These are phyloP conservation scores for Caloboletus firmus DNA, from an alignment of 1,284 basidiomycete species.

Conservation along the genomic window DNA sequence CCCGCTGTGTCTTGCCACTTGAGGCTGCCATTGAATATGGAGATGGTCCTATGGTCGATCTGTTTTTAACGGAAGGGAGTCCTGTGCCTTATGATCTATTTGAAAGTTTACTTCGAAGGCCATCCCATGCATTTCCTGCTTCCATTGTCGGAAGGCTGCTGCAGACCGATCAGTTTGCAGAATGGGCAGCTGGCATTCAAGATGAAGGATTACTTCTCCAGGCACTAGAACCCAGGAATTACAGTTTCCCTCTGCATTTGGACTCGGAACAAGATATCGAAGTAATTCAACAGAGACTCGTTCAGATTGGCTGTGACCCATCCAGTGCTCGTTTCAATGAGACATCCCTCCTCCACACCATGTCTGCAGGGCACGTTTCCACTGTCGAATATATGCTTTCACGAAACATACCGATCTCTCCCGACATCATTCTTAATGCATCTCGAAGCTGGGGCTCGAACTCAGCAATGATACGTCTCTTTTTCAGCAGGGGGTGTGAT, in stretches of 20 bases:
- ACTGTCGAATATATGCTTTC: neutral
- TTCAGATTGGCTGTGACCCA: neutral
- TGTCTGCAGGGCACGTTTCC: neutral
- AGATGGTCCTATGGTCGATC: neutral
- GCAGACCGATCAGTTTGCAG: conserved; percentile 7
- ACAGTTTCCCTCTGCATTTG: too few relatives aligned
- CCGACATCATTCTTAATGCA: neutral
- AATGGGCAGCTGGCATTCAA: neutral
- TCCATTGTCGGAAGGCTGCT: neutral
- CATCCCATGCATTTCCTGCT: rapidly evolving
- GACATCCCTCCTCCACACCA: neutral
- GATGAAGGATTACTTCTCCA: neutral
- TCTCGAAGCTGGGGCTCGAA: neutral
- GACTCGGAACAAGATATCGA: neutral
- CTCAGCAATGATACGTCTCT: conserved; percentile 1
- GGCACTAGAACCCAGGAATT: too few relatives aligned
- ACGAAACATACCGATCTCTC: neutral
- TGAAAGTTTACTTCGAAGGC: rapidly evolving
- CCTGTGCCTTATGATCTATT: neutral
- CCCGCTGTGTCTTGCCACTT: neutral
- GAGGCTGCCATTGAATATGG: neutral
- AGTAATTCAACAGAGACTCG: neutral
- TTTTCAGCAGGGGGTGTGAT: neutral
- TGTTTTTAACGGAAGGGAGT: neutral
- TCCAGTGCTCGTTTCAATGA: neutral